Evolutionary conservation across 768 basidiomycete species (phyloP), one percentile per base, ranked within the genome.

Genomic region (Pleurotus citrinopileatus): DNA sequence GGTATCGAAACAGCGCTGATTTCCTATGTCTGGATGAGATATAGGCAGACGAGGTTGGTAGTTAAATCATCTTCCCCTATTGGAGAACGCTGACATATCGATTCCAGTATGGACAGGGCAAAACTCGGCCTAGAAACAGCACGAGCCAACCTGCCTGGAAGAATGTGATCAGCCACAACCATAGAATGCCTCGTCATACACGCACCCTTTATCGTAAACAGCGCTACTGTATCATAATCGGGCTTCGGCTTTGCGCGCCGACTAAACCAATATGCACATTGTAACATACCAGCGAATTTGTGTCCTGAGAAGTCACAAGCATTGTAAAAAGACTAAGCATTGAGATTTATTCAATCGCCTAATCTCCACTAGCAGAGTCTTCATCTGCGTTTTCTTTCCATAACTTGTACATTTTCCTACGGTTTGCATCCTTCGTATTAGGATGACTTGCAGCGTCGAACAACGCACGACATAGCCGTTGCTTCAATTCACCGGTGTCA

Each of bases 351-450:
- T 53, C 19, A 28, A 54, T 56, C 23, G 23, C 63, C 42, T 62
- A 57, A 29, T 66, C 64, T 25, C n/a, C n/a, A n/a, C n/a, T n/a
- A n/a, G 63, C 65, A 20, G 54, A 60, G 50, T 67, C 66, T 42
- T 62, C 64, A 1, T 68, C 72, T 29, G 73, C 76, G 43, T 72
- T 74, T 28, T 79, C 81, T 67, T 86, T 88, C 83, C 91, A 96
- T 23, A 94, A 67, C 4, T 77, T 77, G 65, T 94, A 96, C 71
- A 98, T 78, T 73, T 82, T 91, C 68, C 90, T 75, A 60, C 94
- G 79, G 67, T 88, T 94, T 4, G 83, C 72, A 60, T 92, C 90
- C 62, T 82, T 79, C 36, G 89, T 86, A n/a, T 86, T 82, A 55
- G 82, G 74, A 32, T 80, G 73, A 61, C 90, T 86, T 28, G 94